Base-by-base conservation (phyloP, 2,329 filamentous ascomycete genomes). In the Myotisia sp. region DNA sequence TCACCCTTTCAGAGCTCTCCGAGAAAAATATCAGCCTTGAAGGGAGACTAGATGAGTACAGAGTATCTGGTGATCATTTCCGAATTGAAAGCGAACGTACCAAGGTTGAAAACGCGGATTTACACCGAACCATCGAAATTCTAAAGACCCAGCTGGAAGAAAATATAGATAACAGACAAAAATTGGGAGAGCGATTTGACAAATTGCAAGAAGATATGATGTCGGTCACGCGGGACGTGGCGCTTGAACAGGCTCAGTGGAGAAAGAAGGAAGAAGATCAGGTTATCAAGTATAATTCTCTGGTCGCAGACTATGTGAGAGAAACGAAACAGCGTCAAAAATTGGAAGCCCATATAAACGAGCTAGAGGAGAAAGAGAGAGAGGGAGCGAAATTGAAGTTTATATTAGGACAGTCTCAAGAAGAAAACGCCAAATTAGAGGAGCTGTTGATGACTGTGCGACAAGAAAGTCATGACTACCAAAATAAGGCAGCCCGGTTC, bases 171-270 rank as follows among this genome's bases (percentile, higher is more conserved):
- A 71, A 92, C 39, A 78, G 85, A 38, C 83, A 93, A 52, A 75
- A 70, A 40, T 86, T 92, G 71, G 78, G 84, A 44, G 66, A 67
- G 53, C 92, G 90, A 57, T 80, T 94, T 49, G 74, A 87, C 46
- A 75, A 75, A 39, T 65, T 98, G 24, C 86, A 95, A 56, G 73
- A 84, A 42, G 84, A 94, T 46, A 87, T 95, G 78, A 71, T 76
- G 20, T 67, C 67, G 37, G 81, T 84, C 31, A 77, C 82, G 34
- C 74, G 74, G 29, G 79, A 92, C 41, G 75, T 94, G 41, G 76
- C 79, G 14, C 75, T 81, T 47, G 86, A 95, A 51, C 87, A 86
- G 51, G 74, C 79, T 19, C 68, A 71, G 22, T 86, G 80, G 60
- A 74, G 75, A 47, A 79, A 80, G 59, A 79, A 60, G 37, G 71